Percentiles rank a stretch among this genome's conserved stretches.
Conservation (phyloP, 2,329 filamentous ascomycete species). For the Exophiala oligosperma region DNA sequence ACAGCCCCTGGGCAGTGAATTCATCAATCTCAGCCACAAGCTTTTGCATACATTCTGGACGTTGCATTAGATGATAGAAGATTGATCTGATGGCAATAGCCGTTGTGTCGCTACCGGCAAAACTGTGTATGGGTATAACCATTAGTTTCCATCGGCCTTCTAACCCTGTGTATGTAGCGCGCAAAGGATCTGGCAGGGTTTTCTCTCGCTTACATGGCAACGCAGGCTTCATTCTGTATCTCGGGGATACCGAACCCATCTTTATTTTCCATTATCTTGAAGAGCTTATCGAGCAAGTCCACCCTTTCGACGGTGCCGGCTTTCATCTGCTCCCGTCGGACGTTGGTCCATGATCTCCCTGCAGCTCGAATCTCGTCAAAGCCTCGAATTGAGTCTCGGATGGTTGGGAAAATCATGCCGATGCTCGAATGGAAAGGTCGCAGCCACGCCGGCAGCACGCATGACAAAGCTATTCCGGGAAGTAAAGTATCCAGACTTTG, state of each 20-base stretch:
- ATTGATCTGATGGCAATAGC: conserved; percentile 6
- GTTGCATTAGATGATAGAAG: conserved; percentile 50
- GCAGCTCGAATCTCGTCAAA: conserved; percentile 29
- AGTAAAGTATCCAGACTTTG: conserved; percentile 37
- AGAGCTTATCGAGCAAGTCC: conserved; percentile 21
- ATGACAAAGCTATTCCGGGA: conserved; percentile 33
- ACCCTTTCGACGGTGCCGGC: not conserved
- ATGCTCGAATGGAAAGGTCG: conserved; percentile 31
- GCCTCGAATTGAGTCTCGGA: conserved; percentile 30
- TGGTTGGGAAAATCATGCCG: conserved; percentile 25
- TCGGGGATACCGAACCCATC: conserved; percentile 3
- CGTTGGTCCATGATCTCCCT: conserved; percentile 20
- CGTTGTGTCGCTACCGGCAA: conserved; percentile 13
- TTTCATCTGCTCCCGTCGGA: not conserved
- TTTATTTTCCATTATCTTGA: conserved; percentile 17
- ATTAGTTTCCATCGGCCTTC: not conserved
- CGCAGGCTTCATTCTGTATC: conserved; percentile 9
- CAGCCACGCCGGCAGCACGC: conserved; percentile 26
- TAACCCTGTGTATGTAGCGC: conserved; percentile 23
- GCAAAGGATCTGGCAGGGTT: not conserved
- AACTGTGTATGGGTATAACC: not conserved
- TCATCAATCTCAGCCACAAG: conserved; percentile 4
- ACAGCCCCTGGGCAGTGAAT: not conserved
- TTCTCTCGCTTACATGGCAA: not conserved
- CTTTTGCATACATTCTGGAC: not conserved